Conservation (phyloP, 352 stramenopile species). For the Pythium phragmiticola region DNA sequence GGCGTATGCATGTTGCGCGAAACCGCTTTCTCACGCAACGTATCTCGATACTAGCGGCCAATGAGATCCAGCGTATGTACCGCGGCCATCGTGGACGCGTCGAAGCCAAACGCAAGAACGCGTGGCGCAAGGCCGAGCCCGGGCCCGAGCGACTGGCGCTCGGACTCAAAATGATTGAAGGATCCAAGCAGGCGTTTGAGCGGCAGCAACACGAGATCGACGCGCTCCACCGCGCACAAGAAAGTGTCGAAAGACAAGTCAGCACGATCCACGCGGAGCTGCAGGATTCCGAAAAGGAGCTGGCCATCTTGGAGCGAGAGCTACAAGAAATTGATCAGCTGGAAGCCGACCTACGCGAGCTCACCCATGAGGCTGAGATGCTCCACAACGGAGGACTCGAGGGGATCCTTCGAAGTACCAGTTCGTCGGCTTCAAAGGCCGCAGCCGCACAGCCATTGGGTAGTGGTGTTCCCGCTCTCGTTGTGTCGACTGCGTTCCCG, state of each 20-base stretch:
- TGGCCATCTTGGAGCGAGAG: conserved; percentile 88
- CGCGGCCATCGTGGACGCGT: conserved; percentile 79
- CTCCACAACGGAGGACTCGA: conserved; percentile 69
- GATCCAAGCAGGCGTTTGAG: conserved; percentile 92
- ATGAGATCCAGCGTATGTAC: conserved; percentile 91
- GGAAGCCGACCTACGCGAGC: conserved; percentile 84
- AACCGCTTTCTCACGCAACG: conserved; percentile 65
- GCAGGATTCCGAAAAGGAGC: conserved; percentile 88
- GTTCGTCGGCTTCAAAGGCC: conserved; percentile 23
- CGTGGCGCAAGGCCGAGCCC: conserved; percentile 86
- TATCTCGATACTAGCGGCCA: conserved; percentile 72
- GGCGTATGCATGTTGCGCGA: conserved; percentile 79
- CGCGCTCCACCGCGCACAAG: conserved; percentile 89
- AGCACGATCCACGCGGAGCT: conserved; percentile 90
- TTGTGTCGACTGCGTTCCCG: conserved; percentile 3
- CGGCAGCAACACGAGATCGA: conserved; percentile 92
- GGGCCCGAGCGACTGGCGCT: conserved; percentile 89
- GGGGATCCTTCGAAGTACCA: conserved; percentile 37
- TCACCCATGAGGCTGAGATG: conserved; percentile 91
- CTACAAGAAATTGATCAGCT: conserved; percentile 93
- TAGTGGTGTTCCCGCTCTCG: conserved; percentile 34
- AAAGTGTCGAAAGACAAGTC: conserved; percentile 85
- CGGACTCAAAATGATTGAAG: conserved; percentile 90
- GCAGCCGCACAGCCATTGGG: conserved; percentile 36
- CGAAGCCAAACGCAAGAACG: conserved; percentile 60